Evolutionary conservation across 2,329 filamentous ascomycete genomes (phyloP), one percentile per base, ranked within the genome.

Genomic region (Trichophyton verrucosum): DNA sequence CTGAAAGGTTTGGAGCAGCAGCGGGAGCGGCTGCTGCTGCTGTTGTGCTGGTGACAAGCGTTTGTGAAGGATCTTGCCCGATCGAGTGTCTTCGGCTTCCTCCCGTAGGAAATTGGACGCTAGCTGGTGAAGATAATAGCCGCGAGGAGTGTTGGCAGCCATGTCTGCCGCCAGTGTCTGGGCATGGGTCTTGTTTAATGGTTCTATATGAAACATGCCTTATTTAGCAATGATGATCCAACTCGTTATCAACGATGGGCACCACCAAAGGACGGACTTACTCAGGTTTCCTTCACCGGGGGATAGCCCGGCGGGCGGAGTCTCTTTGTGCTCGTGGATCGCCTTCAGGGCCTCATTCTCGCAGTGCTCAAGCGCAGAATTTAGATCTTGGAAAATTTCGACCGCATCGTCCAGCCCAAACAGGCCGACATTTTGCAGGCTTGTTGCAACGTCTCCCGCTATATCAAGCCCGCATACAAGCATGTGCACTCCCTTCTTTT

Each of bases 1-100:
- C 70, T 94, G 87, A 76, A 99, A 97, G n/a, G 94, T 89, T 71
- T 96, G 92, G 24, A 99, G 81, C 73, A 99, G 89, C 55, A 99
- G 83, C 1, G 89, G 88, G 6, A 97, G 82, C 0, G 94, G 94
- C 70, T 96, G 57, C 24, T 59, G 57, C 33, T 59, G 57, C 22
- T 59, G 57, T 6, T 42, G 55, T 8, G 55, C 55, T 13, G 53
- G 38, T 5, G 44, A 44, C 6, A 20, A 51, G 42, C 20, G 55
- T 33, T 20, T 57, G 30, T 27, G 59, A 24, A 47, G 56, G 38
- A 51, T 44, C 40, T 57, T 56, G 33, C 46, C 27, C 15, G 62
- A 60, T 15, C 44, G 22, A 57, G 81, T 75, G 8, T 81, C 75
- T 57, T 72, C 71, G 64, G 87, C 84, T 36, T 82, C 78, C 64